A percentile compares a stretch with the other conserved stretches of the same genome.
Conservation (phyloP, 768 basidiomycete species). For the Gloeophyllum trabeum region DNA sequence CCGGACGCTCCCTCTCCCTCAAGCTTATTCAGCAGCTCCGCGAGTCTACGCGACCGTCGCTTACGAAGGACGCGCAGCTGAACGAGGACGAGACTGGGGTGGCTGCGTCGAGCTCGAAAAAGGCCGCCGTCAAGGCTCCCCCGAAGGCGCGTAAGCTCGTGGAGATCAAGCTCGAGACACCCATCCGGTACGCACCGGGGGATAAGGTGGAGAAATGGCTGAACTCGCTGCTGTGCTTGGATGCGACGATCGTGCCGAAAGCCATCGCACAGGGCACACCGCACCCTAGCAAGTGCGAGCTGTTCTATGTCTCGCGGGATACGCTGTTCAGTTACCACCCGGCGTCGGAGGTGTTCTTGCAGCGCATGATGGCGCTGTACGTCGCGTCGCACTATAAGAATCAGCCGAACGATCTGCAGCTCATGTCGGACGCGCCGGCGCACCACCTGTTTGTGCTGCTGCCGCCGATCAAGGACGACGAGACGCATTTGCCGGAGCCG, state of each 20-base stretch:
- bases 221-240: constrained; percentile 80
- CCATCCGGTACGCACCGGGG: constrained; percentile 81
- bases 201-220: constrained; percentile 95
- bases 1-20: constrained; percentile 94
- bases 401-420: constrained; percentile 96
- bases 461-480: constrained; percentile 85
- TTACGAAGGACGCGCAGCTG: constrained; percentile 46
- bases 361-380: constrained; percentile 97
- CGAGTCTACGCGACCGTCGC: constrained; percentile 75
- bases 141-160: constrained; percentile 68
- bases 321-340: constrained; percentile 96
- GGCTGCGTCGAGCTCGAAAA: constrained; percentile 36
- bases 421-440: constrained; percentile 93
- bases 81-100: constrained; percentile 31
- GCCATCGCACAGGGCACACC: constrained; percentile 70
- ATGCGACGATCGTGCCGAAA: constrained; percentile 56
- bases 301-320: constrained; percentile 93
- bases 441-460: constrained; percentile 94
- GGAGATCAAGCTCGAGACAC: constrained; percentile 91
- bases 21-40: constrained; percentile 96
- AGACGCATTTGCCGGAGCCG: constrained; percentile 87
- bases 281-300: constrained; percentile 86
- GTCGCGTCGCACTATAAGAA: constrained; percentile 99
- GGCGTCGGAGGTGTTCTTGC: constrained; percentile 93
- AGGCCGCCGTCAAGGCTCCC: constrained; percentile 38